A percentile compares a stretch with the other conserved stretches of the same genome.
Conservation (phyloP, 2,329 filamentous ascomycete species). For the Clarireedia sp. region DNA sequence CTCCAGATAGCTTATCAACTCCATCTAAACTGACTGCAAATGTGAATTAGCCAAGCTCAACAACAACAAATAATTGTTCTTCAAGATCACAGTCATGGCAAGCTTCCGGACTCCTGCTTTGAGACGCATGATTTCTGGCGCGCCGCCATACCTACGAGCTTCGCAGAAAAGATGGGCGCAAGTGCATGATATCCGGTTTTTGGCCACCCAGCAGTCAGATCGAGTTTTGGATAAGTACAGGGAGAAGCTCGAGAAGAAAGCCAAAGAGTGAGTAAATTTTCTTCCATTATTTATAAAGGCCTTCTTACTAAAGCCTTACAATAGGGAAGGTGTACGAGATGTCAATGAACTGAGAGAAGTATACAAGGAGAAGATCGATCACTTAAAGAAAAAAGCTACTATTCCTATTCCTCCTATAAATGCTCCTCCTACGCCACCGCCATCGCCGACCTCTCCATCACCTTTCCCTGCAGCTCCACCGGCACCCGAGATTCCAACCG, state of each 20-base stretch:
- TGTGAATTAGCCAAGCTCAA: not conserved
- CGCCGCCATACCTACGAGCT: conserved; percentile 26
- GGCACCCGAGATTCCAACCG: conserved; percentile 27
- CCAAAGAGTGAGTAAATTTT: conserved; percentile 45
- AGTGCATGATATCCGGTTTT: conserved; percentile 85
- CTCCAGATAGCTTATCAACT: not conserved
- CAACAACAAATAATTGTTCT: not conserved
- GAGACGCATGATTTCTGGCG: conserved; percentile 33
- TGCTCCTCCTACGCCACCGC: conserved; percentile 28
- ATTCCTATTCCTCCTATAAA: conserved; percentile 32
- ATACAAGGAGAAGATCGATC: conserved; percentile 76
- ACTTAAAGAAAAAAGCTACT: conserved; percentile 60
- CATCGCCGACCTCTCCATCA: conserved; percentile 23
- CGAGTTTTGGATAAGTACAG: conserved; percentile 77
- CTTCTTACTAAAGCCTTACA: not conserved
- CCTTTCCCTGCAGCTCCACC: conserved; percentile 28
- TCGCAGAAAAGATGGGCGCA: conserved; percentile 79
- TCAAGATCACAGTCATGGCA: conserved; percentile 35
- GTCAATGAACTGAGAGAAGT: conserved; percentile 71
- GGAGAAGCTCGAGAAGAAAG: conserved; percentile 76
- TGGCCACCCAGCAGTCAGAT: conserved; percentile 66
- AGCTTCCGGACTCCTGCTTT: conserved; percentile 41
- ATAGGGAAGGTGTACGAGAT: conserved; percentile 53
- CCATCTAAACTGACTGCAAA: not conserved
- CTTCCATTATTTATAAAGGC: not conserved